Base-by-base conservation (phyloP, 2,329 filamentous ascomycete genomes). In the Aspergillus caelatus region DNA sequence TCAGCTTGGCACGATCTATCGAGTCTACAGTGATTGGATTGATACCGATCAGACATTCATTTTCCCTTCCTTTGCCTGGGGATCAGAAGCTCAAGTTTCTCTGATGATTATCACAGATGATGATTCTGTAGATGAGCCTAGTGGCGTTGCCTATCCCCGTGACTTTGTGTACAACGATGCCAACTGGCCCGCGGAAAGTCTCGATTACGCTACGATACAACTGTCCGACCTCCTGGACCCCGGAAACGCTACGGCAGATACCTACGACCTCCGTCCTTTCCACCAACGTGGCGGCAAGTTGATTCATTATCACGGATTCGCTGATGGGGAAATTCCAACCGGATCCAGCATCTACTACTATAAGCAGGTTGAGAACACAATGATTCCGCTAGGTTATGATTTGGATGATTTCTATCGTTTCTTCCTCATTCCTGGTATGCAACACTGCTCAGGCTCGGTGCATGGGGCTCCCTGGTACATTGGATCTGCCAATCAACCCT, bases 1-100 rank as follows among this genome's bases (percentile, higher is more conserved):
- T 5, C 83, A 86, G 65, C 72, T 84, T 46, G 74, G 65, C 14
- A 81, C 78, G 19, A 14, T 45, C 6, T 21, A 45, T 21, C 16
- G 10, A 8, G n/a, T 45, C n/a, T 45, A 45, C 10, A 11, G n/a
- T n/a, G 8, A 45, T 12, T 45, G 41, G 41, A 5, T 45, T 45
- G 41, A 45, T n/a, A 45, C n/a, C 7, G 21, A 23, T 65, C 83
- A 9, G 71, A 79, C 62, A 72, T 79, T 41, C 75, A 30, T 63
- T 12, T 67, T 63, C 48, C 63, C 64, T 3, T 62, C 59, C 8
- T 62, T 67, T 57, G 52, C 65, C 14, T 60, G 60, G 83, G 41
- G 41, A 0, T n/a, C 41, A 4, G 41, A 45, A 19, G 41, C 16
- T 21, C 41, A 45, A 21, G 41, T 45, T 11, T 45, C 41, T 4